Base-by-base conservation (phyloP, 2,329 filamentous ascomycete genomes). In the Claviceps arundinis region DNA sequence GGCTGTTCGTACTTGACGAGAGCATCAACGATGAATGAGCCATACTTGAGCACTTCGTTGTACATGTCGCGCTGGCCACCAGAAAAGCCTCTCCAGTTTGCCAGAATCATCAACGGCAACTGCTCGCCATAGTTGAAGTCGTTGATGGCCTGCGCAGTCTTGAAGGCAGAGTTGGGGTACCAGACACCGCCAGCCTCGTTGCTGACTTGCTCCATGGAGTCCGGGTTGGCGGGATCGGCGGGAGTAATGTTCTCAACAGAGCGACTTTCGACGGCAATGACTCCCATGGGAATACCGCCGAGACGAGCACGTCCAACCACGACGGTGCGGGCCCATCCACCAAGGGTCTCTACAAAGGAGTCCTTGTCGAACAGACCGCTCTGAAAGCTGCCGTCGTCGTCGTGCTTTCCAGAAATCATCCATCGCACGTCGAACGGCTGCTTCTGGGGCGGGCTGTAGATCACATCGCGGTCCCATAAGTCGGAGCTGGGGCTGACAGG, bases 31-130 rank as follows among this genome's bases (percentile, higher is more conserved):
- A 98, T 98, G 79, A 93, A 97, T 17, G 91, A 96, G 66, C 93
- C 93, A 65, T 98, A 98, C 78, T 98, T 98, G 71, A 98, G 82
- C 16, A 98, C 93, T 73, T 98, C 93, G 74, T 97, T 96, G 82
- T 94, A 98, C 93, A 98, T 98, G 73, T 98, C 93, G 61, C 91
- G 89, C 74, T 98, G 93, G 58, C 93, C 93, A 76, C 93, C 93
- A 60, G 93, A 98, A 88, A 98, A 98, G 76, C 93, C 93, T 82
- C 93, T 85, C 93, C 93, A 98, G 80, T 98, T 98, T 72, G 93
- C 93, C 58, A 98, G 82, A 67, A 98, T 98, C 89, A 98, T 97
- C 59, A 98, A 76, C 53, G 93, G 93, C 65, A 98, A 78, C 75
- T 98, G 93, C 74, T 98, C 93, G 68, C 93, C 93, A 59, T 95